Evolutionary conservation across 495 filamentous ascomycete genomes (phyloP).

Genomic region (Clohesyomyces aquaticus): DNA sequence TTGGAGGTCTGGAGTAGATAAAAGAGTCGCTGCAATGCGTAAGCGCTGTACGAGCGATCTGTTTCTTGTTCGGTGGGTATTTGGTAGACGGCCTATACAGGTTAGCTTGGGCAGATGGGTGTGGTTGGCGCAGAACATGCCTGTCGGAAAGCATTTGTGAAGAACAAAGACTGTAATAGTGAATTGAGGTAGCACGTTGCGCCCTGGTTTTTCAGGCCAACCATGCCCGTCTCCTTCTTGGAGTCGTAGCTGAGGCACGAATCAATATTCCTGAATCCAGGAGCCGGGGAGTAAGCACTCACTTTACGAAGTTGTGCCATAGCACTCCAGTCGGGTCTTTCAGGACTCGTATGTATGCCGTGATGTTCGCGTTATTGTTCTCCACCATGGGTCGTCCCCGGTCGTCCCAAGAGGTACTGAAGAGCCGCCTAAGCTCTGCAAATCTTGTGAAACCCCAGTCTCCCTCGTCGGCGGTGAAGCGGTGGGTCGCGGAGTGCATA

Average conservation of each 20-base stretch:
- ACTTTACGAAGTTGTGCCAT: slow-evolving; percentile 98
- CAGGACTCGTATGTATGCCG: slow-evolving; percentile 89
- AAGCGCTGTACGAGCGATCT: slow-evolving; percentile 81
- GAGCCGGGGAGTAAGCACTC: no score
- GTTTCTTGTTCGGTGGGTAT: slow-evolving; percentile 88
- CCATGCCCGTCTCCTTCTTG: slow-evolving; percentile 97
- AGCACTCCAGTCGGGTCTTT: slow-evolving; percentile 98
- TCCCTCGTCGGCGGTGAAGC: slow-evolving; percentile 93
- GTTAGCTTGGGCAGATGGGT: neutral
- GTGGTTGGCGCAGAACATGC: slow-evolving; percentile 51
- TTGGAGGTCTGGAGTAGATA: slow-evolving; percentile 87
- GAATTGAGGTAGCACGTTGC: slow-evolving; percentile 99
- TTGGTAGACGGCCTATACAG: slow-evolving; percentile 82
- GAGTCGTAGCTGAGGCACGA: slow-evolving; percentile 76
- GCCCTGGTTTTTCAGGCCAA: slow-evolving; percentile 95
- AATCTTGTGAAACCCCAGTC: slow-evolving; percentile 99
- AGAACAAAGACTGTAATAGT: slow-evolving; percentile 92
- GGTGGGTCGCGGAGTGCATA: slow-evolving; percentile 75
- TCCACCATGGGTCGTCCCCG: slow-evolving; percentile 78
- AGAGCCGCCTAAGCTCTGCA: slow-evolving; percentile 80
- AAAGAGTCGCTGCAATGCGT: slow-evolving; percentile 91
- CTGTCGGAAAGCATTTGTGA: slow-evolving; percentile 96
- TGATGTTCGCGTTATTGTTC: slow-evolving; percentile 81
- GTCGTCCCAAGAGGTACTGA: slow-evolving; percentile 70
- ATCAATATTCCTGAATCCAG: neutral